Percentiles rank a stretch among this genome's conserved stretches.
Conservation (phyloP, 257 asterid species). For the Apocynum venetum region DNA sequence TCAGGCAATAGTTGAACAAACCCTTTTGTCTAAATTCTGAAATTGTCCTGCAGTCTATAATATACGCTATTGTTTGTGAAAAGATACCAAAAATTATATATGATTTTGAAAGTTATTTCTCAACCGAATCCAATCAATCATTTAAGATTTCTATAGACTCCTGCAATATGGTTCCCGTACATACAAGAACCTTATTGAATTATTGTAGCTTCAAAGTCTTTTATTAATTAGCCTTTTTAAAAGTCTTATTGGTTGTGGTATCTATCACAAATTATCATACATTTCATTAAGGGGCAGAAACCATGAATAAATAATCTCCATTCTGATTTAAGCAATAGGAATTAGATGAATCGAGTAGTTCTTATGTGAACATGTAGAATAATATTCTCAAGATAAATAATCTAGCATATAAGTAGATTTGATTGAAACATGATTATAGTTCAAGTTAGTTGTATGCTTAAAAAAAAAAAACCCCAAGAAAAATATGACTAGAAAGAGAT, state of each 20-base stretch:
- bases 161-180: background rate
- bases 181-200: background rate
- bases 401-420: no score
- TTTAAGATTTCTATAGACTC: background rate
- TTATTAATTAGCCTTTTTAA: background rate
- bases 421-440: no score
- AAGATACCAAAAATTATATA: background rate
- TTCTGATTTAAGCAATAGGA: no score
- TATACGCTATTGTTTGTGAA: slow-evolving; percentile 1
- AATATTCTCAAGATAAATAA: no score
- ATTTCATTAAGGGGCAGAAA: background rate
- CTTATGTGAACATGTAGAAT: no score
- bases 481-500: no score
- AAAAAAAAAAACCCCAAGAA: no score
- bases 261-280: background rate
- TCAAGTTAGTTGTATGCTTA: no score
- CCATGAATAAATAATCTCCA: no score
- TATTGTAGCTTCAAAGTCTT: slow-evolving; percentile 5
- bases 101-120: slow-evolving; percentile 7
- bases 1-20: slow-evolving; percentile 6
- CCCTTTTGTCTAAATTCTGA: background rate
- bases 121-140: slow-evolving; percentile 2
- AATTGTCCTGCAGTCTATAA: background rate
- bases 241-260: background rate
- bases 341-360: no score